Base-by-base conservation (phyloP, 345 rosid genomes). In the Boechera divaricarpa region DNA sequence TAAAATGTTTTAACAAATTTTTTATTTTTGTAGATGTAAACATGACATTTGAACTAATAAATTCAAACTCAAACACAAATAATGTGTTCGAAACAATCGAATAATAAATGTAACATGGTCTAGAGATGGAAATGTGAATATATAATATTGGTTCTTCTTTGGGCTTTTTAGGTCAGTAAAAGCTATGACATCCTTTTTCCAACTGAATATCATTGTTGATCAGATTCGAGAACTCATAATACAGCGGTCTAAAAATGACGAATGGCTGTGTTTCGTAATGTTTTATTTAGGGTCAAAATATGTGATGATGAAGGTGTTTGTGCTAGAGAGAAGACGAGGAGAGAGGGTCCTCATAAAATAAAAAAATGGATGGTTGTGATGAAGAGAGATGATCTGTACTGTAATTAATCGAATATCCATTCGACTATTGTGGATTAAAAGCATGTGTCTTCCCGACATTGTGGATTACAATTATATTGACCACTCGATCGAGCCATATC, bases 381-480 rank as follows among this genome's bases (percentile, higher is more conserved):
- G 6, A 39, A 73, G 55, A 39, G 42, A 38, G 10, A 39, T 39
- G 12, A 60, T 41, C 4, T 73, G 63, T 44, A 12, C 4, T 73
- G 56, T 44, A 12, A 64, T 54, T 13, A 74, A 52, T 42, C 8
- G 38, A 64, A 67, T 42, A 67, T 38, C 61, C 51, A 28, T 13
- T 29, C 0, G 13, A 41, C 44, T 41, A 41, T 10, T 41, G 26
- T 59, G 69, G 69, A 69, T 52, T 31, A 44, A 77, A 63, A 62
- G 80, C 72, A 70, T 70, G 80, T 77, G 80, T 77, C 28, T 63
- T 56, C 66, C 79, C 76, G 67, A 77, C 72, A 71, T 36, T 63
- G 53, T 70, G 67, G 76, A 70, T 70, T 70, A 70, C 66, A 33
- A 45, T 63, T 63, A 55, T 63, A 76, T 60, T 13, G 80, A 76